Evolutionary conservation across 805 yeast species (phyloP), one percentile per base, ranked within the genome.

Genomic region (Nakazawaea anatomiae): DNA sequence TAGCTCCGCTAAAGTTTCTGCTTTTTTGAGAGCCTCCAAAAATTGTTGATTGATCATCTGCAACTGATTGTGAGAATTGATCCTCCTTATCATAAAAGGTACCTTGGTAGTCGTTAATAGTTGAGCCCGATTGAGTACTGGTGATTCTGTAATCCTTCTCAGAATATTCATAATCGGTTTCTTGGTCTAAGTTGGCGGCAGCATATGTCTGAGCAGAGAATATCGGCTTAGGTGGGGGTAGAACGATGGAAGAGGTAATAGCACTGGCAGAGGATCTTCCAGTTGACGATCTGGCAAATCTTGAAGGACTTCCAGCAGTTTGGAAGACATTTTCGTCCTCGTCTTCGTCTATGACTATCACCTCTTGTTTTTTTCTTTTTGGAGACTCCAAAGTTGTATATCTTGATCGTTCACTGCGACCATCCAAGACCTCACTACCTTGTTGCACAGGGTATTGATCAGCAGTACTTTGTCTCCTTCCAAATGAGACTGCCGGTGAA

Each of bases 351-450:
- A 83, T 73, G 11, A 77, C 66, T 4, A 82, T 69, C 5, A 83
- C 73, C 4, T 73, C 72, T 39, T 75, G 76, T 39, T 69, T 71
- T 41, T 74, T 74, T 62, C 90, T 77, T 51, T 73, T 77, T 35
- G 96, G 94, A 0, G 95, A 83, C 63, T 87, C 91, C 57, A 80
- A 67, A 49, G 79, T 70, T 3, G 94, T 84, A 58, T 76, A 85
- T 47, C 76, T 78, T 41, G 88, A 83, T 66, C 95, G 74, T 8
- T 86, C 80, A 6, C 87, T 79, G 6, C 44, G 50, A 8, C 54
- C 47, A 12, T 58, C 48, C 8, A 18, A 66, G 55, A 48, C 50
- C 39, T 57, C 60, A 28, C 60, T 62, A 4, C 63, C 29, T 30
- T 29, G 30, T 43, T n/a, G 40, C n/a, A 45, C 51, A 48, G 48